Conservation (phyloP, 805 yeast genomes). For the Schwanniomyces vanrijiae region DNA sequence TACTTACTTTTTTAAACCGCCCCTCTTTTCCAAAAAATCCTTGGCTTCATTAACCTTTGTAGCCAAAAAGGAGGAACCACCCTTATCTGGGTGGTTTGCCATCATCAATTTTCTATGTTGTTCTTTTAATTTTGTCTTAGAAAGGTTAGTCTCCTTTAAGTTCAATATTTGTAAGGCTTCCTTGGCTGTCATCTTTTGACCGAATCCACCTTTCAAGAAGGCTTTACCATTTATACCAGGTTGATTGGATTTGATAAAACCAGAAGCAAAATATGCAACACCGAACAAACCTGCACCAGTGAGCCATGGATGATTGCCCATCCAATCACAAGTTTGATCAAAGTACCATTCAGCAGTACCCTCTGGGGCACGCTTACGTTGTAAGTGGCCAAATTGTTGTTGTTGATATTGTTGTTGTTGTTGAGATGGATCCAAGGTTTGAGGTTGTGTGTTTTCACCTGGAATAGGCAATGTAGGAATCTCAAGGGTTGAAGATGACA, state of each 20-base stretch:
- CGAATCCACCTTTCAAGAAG: conserved; percentile 86
- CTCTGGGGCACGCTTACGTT: conserved; percentile 40
- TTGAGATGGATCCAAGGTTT: conserved; percentile 18
- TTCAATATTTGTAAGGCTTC: conserved; percentile 88
- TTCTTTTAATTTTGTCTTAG: conserved; percentile 67
- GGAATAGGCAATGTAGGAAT: conserved; percentile 59
- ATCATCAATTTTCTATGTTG: conserved; percentile 83
- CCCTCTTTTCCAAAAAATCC: conserved; percentile 73
- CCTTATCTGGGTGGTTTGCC: conserved; percentile 91
- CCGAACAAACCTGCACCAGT: conserved; percentile 70
- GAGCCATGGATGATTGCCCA: conserved; percentile 76
- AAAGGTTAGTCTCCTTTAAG: conserved; percentile 63
- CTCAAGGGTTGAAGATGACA: conserved; percentile 36
- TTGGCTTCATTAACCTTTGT: conserved; percentile 93
- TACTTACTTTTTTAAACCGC: conserved; percentile 44
- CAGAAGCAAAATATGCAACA: conserved; percentile 63
- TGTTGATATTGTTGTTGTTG: conserved; percentile 17
- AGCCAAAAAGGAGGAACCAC: conserved; percentile 88
- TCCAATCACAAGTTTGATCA: conserved; percentile 55
- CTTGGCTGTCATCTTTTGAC: conserved; percentile 81
- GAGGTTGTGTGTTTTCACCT: conserved; percentile 40
- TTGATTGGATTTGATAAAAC: conserved; percentile 62
- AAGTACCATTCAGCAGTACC: conserved; percentile 62
- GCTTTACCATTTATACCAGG: conserved; percentile 69
- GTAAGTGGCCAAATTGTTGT: conserved; percentile 39